Base-by-base conservation (phyloP, 2,329 filamentous ascomycete genomes). In the Akanthomyces lecanii region DNA sequence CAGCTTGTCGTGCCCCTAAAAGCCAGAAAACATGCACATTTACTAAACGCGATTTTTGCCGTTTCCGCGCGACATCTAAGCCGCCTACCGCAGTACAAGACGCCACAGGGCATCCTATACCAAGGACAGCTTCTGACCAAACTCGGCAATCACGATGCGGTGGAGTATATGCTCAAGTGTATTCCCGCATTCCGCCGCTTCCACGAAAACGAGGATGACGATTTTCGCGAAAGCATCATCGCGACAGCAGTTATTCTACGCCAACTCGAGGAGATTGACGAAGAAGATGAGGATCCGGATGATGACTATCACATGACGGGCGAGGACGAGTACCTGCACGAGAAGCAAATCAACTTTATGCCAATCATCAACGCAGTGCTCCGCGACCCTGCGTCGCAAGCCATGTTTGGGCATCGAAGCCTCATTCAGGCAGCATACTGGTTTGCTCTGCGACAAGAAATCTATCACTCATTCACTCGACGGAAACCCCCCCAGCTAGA, bases 181-280 rank as follows among this genome's bases (percentile, higher is more conserved):
- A 78, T 78, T 38, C 76, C 76, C 5, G 75, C 75, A 0, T 66
- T 78, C 1, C 70, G 75, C 5, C 70, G 73, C 21, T 77, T 77
- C 30, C 73, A 76, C 51, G 71, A 72, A 11, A 69, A 74, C 6
- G 68, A 71, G 11, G 75, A 77, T 28, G 75, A 76, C 21, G 75
- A 77, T 21, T 75, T 75, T 18, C 68, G 75, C 1, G 76, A 78
- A 56, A 77, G 75, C 45, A 74, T 78, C 61, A 73, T 77, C 40
- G 74, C 76, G 0, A 78, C 76, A 1, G 75, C 74, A 3, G 75
- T 78, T 12, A 78, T 78, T 14, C 68, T 78, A 0, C 72, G 76
- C 2, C 76, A 78, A 63, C 67, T 78, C 7, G 76, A 78, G 62
- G 76, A 78, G 64, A 78, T 78, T 55, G 76, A 78, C 52, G 73